Evolutionary conservation across 1,284 basidiomycete genomes (phyloP).

Genomic region (Puccinia triticina): DNA sequence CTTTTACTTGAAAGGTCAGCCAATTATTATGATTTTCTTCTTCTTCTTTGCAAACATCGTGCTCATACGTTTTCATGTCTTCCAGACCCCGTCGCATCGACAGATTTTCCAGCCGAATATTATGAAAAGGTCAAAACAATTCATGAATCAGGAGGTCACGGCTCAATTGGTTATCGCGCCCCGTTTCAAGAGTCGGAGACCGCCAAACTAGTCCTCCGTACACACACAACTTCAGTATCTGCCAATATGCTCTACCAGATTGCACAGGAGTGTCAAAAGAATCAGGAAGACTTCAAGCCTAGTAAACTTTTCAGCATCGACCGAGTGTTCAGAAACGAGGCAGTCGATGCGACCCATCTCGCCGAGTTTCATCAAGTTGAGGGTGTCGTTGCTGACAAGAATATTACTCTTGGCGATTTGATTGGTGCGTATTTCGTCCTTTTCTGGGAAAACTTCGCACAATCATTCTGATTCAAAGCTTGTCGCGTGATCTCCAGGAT

Average conservation of each 20-base stretch:
- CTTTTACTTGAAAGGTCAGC: conserved; percentile 88
- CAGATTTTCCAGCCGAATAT: conserved; percentile 79
- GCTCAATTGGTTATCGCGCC: conserved; percentile 96
- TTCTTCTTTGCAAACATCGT: conserved; percentile 14
- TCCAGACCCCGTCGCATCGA: conserved; percentile 77
- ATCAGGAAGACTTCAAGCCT: conserved; percentile 71
- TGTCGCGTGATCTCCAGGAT: conserved; percentile 66
- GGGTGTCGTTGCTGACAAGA: conserved; percentile 94
- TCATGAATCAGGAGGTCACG: conserved; percentile 83
- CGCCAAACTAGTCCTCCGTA: conserved; percentile 86
- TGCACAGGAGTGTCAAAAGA: conserved; percentile 65
- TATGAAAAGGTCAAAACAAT: conserved; percentile 84
- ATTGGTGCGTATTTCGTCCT: conserved; percentile 69
- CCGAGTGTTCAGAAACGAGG: conserved; percentile 97
- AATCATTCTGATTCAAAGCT: conserved; percentile 22
- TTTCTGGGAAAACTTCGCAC: not conserved
- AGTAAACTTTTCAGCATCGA: conserved; percentile 98
- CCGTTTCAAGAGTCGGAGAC: conserved; percentile 93
- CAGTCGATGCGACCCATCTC: conserved; percentile 97
- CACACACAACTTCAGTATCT: conserved; percentile 95
- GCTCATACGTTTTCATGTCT: not conserved
- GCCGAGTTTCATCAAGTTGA: conserved; percentile 99
- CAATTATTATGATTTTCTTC: not conserved
- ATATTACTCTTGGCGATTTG: conserved; percentile 91
- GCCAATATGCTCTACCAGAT: conserved; percentile 92